Conservation (phyloP, 257 asterid species). For the Nicotiana noctiflora region DNA sequence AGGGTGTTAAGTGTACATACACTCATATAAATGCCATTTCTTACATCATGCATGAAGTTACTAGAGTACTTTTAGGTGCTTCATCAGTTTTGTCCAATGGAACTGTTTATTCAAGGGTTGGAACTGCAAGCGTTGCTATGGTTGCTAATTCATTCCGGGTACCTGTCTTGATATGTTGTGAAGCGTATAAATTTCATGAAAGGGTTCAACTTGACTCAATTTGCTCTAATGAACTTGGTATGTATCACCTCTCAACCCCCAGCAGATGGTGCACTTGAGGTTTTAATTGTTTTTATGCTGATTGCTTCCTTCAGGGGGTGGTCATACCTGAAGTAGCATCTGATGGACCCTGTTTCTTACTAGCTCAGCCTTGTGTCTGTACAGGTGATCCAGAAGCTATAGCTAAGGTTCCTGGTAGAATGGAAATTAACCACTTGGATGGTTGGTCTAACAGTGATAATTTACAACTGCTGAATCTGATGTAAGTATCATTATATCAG, state of each 20-base stretch:
- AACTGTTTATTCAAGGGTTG: slow-evolving; percentile 88
- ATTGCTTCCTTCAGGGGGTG: background rate
- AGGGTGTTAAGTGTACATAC: slow-evolving; percentile 74
- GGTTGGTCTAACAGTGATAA: slow-evolving; percentile 49
- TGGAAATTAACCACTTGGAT: slow-evolving; percentile 45
- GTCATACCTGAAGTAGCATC: background rate
- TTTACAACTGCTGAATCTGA: slow-evolving; percentile 69
- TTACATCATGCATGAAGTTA: slow-evolving; percentile 77
- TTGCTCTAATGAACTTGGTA: slow-evolving; percentile 90
- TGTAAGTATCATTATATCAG: slow-evolving; percentile 30
- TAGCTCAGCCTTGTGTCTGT: background rate
- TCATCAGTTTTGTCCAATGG: slow-evolving; percentile 81
- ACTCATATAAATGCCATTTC: slow-evolving; percentile 83
- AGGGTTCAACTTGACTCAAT: slow-evolving; percentile 96
- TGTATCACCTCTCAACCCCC: background rate
- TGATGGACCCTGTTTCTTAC: slow-evolving; percentile 3
- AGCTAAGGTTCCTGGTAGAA: slow-evolving; percentile 61
- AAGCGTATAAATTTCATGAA: slow-evolving; percentile 85
- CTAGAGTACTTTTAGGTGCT: slow-evolving; percentile 78
- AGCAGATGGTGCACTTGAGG: too few relatives aligned
- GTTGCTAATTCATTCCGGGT: slow-evolving; percentile 78
- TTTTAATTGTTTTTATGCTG: background rate
- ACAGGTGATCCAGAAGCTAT: slow-evolving; percentile 70
- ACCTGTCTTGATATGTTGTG: slow-evolving; percentile 83
- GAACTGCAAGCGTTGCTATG: slow-evolving; percentile 91